phyloP scores from a whole-genome alignment of 306 rosid species.

The Cicer chorassanicum region DNA sequence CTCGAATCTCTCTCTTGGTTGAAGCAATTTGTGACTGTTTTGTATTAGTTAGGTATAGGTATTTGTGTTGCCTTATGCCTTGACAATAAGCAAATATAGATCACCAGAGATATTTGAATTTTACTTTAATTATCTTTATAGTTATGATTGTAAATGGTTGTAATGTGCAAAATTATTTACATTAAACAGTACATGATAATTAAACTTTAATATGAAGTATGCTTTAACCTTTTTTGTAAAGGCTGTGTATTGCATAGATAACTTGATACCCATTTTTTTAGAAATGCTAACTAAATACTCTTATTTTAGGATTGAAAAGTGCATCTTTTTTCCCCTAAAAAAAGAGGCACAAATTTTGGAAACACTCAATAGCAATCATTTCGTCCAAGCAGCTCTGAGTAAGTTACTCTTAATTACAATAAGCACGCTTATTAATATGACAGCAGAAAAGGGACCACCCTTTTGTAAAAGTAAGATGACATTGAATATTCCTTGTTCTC shows the following conservation, averaged over 20 bases:
- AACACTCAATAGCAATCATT: background rate
- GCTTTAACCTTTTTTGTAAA: background rate
- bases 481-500: background rate
- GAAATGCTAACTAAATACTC: too few species aligned
- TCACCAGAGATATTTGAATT: too few species aligned
- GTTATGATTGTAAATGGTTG: too few species aligned
- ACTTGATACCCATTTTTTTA: background rate
- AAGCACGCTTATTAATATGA: background rate
- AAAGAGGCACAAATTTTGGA: background rate
- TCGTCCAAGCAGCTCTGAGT: background rate
- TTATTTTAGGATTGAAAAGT: background rate
- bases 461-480: background rate
- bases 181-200: too few species aligned
- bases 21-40: background rate
- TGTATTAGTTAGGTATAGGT: background rate
- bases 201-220: background rate
- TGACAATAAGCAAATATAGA: background rate
- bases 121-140: too few species aligned
- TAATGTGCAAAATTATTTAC: too few species aligned
- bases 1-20: conserved; percentile 16
- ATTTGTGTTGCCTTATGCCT: conserved; percentile 16
- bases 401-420: background rate
- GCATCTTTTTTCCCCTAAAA: background rate
- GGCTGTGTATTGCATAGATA: background rate
- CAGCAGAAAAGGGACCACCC: conserved; percentile 17